Conservation (phyloP, 257 asterid species). For the Coffea eugenioides region DNA sequence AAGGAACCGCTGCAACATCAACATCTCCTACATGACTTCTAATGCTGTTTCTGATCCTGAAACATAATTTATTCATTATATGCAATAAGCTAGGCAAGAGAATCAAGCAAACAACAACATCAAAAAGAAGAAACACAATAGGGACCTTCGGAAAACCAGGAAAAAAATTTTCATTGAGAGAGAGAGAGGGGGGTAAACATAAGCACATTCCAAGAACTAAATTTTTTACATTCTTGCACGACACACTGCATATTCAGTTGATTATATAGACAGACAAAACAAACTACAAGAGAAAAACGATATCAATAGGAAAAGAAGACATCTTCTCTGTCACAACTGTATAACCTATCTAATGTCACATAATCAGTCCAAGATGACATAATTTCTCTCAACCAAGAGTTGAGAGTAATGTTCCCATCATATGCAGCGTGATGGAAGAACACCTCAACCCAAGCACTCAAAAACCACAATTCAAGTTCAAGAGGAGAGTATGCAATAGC, state of each 20-base stretch:
- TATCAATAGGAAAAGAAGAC: neutral
- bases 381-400: neutral
- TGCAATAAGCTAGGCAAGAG: constrained; percentile 1
- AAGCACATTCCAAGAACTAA: no score
- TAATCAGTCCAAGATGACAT: neutral
- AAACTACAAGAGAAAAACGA: neutral
- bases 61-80: constrained; percentile 4
- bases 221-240: no score
- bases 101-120: neutral
- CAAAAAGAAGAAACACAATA: no score
- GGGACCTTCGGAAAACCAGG: no score
- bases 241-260: neutral
- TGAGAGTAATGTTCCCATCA: constrained; percentile 1
- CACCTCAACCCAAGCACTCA: neutral
- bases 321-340: neutral
- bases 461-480: neutral
- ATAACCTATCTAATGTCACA: constrained; percentile 2
- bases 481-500: neutral
- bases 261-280: neutral
- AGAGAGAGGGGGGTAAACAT: no score
- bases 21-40: constrained; percentile 81
- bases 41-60: constrained; percentile 77
- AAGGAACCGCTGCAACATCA: constrained; percentile 87
- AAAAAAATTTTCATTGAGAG: no score
- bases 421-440: neutral